Evolutionary conservation across 2,329 filamentous ascomycete genomes (phyloP).

Genomic region (Claviceps monticola): DNA sequence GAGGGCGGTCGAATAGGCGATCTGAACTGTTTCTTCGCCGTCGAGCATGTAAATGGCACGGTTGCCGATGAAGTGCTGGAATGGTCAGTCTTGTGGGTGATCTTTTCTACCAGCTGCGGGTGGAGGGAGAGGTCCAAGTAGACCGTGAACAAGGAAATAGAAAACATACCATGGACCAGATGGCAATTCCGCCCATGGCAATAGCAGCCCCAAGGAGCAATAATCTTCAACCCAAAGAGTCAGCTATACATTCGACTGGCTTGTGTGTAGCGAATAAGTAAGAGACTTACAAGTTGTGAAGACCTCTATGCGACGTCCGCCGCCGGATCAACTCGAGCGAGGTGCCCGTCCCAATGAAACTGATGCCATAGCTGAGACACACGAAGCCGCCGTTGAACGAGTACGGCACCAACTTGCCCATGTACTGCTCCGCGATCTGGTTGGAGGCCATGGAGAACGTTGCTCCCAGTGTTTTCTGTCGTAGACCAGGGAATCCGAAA

Average conservation of each 20-base stretch:
- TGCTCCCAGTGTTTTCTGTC: conserved; percentile 4
- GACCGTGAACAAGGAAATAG: not conserved
- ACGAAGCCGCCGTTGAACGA: conserved; percentile 48
- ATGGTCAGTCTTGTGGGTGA: not conserved
- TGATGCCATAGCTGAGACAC: conserved; percentile 61
- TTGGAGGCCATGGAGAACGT: conserved; percentile 3
- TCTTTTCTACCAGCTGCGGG: too few relatives aligned
- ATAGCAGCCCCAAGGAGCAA: conserved; percentile 50
- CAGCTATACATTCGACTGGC: not conserved
- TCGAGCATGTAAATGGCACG: conserved; percentile 56
- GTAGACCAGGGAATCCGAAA: too few relatives aligned
- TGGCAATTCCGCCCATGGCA: conserved; percentile 60
- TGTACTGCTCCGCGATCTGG: conserved; percentile 24
- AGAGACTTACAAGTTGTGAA: conserved; percentile 51
- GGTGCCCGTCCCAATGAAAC: conserved; percentile 61
- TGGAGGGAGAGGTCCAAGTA: too few relatives aligned
- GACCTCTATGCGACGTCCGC: conserved; percentile 53
- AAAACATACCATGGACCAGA: conserved; percentile 52
- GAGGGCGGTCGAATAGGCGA: conserved; percentile 56
- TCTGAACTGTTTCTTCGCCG: conserved; percentile 48
- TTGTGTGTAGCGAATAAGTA: not conserved
- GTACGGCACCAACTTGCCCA: conserved; percentile 32
- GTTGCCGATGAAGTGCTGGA: conserved; percentile 49
- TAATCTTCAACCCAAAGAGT: conserved; percentile 30
- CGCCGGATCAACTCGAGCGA: conserved; percentile 73